A percentile compares a stretch with the other conserved stretches of the same genome.
Evolutionary conservation across 2,329 filamentous ascomycete genomes (phyloP).

Genomic region (Sporothrix dimorphospora): DNA sequence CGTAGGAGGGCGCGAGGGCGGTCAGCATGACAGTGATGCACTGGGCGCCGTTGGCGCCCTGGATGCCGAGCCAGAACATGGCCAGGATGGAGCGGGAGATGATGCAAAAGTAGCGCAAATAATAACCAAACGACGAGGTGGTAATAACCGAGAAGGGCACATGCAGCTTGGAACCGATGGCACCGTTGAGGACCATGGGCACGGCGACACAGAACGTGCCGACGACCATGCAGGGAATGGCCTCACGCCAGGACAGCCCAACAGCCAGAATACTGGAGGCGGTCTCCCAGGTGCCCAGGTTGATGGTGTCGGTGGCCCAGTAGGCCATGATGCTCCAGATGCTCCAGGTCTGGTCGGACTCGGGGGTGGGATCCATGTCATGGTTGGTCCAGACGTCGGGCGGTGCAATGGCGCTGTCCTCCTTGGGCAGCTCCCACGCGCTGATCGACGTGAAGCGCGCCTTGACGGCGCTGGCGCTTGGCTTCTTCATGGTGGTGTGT

Average conservation of each 20-base stretch:
- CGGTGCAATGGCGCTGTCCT: slow-evolving; percentile 40
- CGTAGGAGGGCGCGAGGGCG: slow-evolving; percentile 41
- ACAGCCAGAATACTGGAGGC: slow-evolving; percentile 35
- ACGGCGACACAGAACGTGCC: slow-evolving; percentile 64
- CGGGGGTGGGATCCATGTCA: slow-evolving; percentile 44
- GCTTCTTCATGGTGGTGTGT: slow-evolving; percentile 31
- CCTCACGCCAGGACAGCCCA: slow-evolving; percentile 47
- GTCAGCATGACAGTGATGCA: slow-evolving; percentile 40
- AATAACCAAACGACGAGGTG: slow-evolving; percentile 51
- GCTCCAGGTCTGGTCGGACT: slow-evolving; percentile 43
- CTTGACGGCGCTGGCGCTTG: slow-evolving; percentile 21
- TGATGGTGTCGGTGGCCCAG: slow-evolving; percentile 38
- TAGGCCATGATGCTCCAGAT: slow-evolving; percentile 38
- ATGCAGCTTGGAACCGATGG: slow-evolving; percentile 52
- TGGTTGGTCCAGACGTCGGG: slow-evolving; percentile 40
- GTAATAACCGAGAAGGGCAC: slow-evolving; percentile 52
- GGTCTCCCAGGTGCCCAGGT: slow-evolving; percentile 38
- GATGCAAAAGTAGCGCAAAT: slow-evolving; percentile 50
- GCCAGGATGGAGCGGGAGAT: slow-evolving; percentile 45
- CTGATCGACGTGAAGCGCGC: slow-evolving; percentile 32
- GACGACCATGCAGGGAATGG: slow-evolving; percentile 56
- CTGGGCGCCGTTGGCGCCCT: slow-evolving; percentile 52
- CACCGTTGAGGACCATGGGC: slow-evolving; percentile 53
- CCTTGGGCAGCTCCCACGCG: slow-evolving; percentile 41
- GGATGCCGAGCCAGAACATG: slow-evolving; percentile 46